These are phyloP conservation scores for Paxillus involutus DNA, from an alignment of 768 basidiomycete species.

Conservation along the genomic window DNA sequence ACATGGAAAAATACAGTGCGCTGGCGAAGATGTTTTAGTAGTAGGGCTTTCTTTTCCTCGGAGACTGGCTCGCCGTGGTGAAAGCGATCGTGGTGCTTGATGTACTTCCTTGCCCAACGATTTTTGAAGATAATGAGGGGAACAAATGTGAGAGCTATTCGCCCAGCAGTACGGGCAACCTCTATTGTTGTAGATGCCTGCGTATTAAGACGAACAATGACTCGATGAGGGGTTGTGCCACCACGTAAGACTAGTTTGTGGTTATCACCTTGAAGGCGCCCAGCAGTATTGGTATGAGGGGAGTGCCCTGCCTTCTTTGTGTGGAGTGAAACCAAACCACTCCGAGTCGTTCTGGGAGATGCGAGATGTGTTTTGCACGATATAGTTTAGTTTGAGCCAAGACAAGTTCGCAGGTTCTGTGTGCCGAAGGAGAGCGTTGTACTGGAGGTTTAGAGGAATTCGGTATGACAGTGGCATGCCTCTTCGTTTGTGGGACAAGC, in stretches of 20 bases:
- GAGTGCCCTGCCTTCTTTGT: constrained; percentile 29
- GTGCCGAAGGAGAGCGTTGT: background rate
- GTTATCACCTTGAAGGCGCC: constrained; percentile 58
- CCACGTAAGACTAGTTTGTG: background rate
- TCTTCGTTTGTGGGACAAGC: background rate
- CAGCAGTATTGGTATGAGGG: constrained; percentile 55
- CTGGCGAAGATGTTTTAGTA: constrained; percentile 49
- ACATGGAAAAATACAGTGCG: constrained; percentile 51
- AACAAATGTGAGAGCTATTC: constrained; percentile 74
- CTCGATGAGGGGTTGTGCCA: background rate
- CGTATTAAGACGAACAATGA: background rate
- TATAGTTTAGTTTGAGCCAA: constrained; percentile 1
- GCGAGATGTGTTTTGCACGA: constrained; percentile 3
- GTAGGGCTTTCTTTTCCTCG: constrained; percentile 49
- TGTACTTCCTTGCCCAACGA: constrained; percentile 45
- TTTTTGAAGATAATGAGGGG: constrained; percentile 68
- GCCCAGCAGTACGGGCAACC: constrained; percentile 64
- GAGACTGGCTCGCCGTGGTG: constrained; percentile 45
- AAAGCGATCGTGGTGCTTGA: constrained; percentile 43
- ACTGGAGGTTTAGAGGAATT: background rate
- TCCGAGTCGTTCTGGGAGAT: background rate
- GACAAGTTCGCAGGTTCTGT: constrained; percentile 5
- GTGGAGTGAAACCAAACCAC: constrained; percentile 43
- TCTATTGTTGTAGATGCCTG: constrained; percentile 77
- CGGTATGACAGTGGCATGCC: background rate